Evolutionary conservation across 2,329 filamentous ascomycete genomes (phyloP).

Genomic region (Byssothecium circinans): DNA sequence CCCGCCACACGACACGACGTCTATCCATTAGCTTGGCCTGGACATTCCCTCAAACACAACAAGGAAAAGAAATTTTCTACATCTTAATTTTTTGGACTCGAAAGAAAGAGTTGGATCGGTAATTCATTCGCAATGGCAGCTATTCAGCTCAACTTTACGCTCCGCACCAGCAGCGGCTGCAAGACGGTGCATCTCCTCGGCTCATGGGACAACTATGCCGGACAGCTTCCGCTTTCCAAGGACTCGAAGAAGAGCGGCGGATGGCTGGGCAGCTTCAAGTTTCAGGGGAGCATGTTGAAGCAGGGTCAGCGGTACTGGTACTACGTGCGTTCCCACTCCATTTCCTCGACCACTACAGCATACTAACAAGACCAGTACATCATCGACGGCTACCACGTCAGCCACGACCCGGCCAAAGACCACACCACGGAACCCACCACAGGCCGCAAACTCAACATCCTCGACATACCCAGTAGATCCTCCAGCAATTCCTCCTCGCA

Average conservation of each 20-base stretch:
- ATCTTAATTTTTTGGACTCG: constrained; percentile 1
- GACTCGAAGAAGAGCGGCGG: constrained; percentile 85
- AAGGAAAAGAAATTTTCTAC: constrained; percentile 2
- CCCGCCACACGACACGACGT: constrained; percentile 17
- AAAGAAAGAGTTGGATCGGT: constrained; percentile 24
- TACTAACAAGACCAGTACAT: constrained; percentile 64
- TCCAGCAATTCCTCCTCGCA: constrained; percentile 45
- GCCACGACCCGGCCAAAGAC: constrained; percentile 88
- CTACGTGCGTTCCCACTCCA: constrained; percentile 62
- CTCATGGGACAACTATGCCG: constrained; percentile 96
- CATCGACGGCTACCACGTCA: constrained; percentile 98
- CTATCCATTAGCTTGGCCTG: constrained; percentile 44
- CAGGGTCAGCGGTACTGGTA: constrained; percentile 97
- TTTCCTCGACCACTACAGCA: constrained; percentile 16
- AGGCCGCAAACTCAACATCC: constrained; percentile 94
- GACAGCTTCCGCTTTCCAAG: constrained; percentile 91
- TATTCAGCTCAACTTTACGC: constrained; percentile 91
- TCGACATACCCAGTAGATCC: constrained; percentile 75
- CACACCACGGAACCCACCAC: constrained; percentile 95
- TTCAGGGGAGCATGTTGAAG: constrained; percentile 83
- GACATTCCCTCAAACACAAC: constrained; percentile 13
- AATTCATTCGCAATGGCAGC: constrained; percentile 67
- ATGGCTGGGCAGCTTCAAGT: constrained; percentile 96
- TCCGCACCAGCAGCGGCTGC: constrained; percentile 93
- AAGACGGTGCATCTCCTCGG: constrained; percentile 97